A percentile compares a stretch with the other conserved stretches of the same genome.
Conservation (phyloP, 148 eudicot genomes). For the Chenopodium quinoa region DNA sequence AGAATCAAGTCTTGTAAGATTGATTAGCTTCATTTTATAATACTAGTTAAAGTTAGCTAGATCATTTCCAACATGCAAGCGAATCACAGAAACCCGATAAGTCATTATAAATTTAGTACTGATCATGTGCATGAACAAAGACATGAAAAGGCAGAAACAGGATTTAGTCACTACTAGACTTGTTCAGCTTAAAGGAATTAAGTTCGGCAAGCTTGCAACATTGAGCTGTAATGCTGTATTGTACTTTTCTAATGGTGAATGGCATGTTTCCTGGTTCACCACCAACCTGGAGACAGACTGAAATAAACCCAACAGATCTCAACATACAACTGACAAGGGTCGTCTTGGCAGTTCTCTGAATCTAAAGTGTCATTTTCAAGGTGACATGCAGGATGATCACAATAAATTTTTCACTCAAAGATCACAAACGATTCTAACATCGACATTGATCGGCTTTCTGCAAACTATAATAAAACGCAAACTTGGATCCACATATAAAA, state of each 20-base stretch:
- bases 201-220: not conserved
- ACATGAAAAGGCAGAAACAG: not conserved
- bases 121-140: not conserved
- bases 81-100: not conserved
- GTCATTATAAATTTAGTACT: not conserved
- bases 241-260: not conserved
- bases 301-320: not conserved
- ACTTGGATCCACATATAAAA: constrained; percentile 4
- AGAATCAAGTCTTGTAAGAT: not conserved
- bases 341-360: not conserved
- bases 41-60: not conserved
- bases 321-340: not conserved
- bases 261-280: not conserved
- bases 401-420: not conserved
- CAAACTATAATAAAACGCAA: constrained; percentile 5
- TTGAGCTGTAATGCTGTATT: not conserved
- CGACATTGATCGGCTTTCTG: constrained; percentile 13
- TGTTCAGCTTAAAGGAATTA: not conserved
- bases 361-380: constrained; percentile 5
- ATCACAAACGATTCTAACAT: not conserved
- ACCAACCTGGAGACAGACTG: constrained; percentile 12
- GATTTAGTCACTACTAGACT: not conserved
- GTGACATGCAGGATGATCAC: not conserved
- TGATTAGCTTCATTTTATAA: not conserved
- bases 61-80: not conserved